phyloP scores from a whole-genome alignment of 805 yeast species.

The Nakazawaea pomicola region DNA sequence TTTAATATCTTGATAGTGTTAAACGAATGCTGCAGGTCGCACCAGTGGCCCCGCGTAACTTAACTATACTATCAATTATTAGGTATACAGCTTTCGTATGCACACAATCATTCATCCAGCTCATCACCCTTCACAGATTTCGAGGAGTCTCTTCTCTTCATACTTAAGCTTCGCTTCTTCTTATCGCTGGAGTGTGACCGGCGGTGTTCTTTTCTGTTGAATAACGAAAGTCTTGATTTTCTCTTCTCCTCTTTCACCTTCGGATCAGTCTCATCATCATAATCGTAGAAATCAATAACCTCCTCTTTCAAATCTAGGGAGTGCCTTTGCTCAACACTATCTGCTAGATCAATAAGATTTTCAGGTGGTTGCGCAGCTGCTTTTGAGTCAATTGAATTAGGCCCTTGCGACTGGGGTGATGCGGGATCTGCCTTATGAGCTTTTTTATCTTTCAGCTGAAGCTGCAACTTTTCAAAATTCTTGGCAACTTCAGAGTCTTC shows the following conservation, averaged over 20 bases:
- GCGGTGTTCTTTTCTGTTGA: constrained; percentile 5
- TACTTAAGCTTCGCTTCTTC: constrained; percentile 2
- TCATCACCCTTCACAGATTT: not conserved
- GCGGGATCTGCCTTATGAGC: too few species aligned
- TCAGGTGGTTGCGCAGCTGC: not conserved
- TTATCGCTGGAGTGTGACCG: not conserved
- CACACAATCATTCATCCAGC: too few species aligned
- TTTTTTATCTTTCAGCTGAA: constrained; percentile 2
- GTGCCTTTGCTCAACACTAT: not conserved
- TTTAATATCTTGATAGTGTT: too few species aligned
- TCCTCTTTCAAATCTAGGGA: constrained; percentile 11
- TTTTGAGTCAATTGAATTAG: not conserved
- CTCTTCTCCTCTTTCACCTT: constrained; percentile 5
- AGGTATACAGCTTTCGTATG: too few species aligned
- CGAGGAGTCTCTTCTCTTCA: not conserved
- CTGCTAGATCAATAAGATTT: not conserved
- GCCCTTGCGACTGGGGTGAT: too few species aligned
- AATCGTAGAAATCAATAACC: constrained; percentile 11
- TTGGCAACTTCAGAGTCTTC: constrained; percentile 7
- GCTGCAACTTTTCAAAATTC: not conserved
- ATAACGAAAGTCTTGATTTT: constrained; percentile 2
- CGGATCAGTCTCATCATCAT: constrained; percentile 3
- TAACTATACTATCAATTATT: too few species aligned
- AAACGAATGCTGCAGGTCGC: too few species aligned
- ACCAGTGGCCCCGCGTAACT: too few species aligned